Evolutionary conservation across 2,329 filamentous ascomycete genomes (phyloP).

Genomic region (Venturia nashicola): DNA sequence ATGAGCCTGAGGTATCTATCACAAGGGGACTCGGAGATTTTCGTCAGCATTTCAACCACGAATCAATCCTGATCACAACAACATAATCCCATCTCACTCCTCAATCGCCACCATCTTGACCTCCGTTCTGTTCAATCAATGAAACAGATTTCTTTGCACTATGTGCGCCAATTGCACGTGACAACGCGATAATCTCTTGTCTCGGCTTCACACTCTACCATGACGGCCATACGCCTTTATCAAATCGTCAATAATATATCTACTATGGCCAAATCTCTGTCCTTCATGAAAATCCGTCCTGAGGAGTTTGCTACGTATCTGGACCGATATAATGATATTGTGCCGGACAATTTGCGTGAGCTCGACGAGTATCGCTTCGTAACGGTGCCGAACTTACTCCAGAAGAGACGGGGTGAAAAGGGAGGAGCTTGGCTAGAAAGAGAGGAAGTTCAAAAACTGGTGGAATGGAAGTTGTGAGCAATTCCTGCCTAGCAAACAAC

Average conservation of each 20-base stretch:
- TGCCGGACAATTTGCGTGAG: slow-evolving; percentile 15
- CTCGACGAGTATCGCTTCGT: slow-evolving; percentile 23
- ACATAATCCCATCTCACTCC: not conserved
- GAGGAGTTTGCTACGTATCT: not conserved
- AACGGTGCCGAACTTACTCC: slow-evolving; percentile 17
- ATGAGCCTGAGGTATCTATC: no score
- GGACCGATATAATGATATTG: not conserved
- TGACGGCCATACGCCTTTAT: not conserved
- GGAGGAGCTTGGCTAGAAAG: slow-evolving; percentile 12
- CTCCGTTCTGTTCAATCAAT: not conserved
- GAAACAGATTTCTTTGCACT: not conserved
- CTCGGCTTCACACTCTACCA: not conserved
- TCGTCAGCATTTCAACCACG: no score
- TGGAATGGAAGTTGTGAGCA: slow-evolving; percentile 28
- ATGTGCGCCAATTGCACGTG: not conserved
- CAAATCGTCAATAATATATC: not conserved
- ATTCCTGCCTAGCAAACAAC: not conserved
- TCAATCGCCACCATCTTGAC: no score
- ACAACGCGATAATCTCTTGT: not conserved
- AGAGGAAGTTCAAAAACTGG: slow-evolving; percentile 20
- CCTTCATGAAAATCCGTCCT: not conserved
- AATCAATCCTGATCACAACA: not conserved
- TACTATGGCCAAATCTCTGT: not conserved
- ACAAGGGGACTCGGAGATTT: no score
- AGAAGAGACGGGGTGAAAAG: slow-evolving; percentile 6